Base-by-base conservation (phyloP, 2,329 filamentous ascomycete genomes). In the Colletotrichum sp. region DNA sequence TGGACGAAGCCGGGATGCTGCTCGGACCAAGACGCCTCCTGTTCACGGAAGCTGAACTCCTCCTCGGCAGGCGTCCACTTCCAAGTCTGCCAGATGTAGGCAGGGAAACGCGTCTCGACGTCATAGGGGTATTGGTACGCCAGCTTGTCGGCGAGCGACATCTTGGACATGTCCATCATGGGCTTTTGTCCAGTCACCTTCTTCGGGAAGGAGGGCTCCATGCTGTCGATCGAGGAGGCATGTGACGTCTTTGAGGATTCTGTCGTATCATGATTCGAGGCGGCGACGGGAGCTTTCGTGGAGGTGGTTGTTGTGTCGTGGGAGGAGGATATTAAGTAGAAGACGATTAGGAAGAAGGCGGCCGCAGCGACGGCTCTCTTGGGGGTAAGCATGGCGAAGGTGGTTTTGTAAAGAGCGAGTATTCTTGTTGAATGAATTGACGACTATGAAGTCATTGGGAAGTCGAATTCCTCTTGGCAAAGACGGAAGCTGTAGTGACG, bases 51-150 rank as follows among this genome's bases (percentile, higher is more conserved):
- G 24, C 89, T 86, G 83, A 99, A 99, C 77, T 95, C 90, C 67
- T 92, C 89, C 26, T 95, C 94, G 2, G 93, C 91, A 0, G 96
- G 96, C 1, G 92, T 95, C 81, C 92, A 93, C 85, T 98, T 98
- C 97, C 97, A 99, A 16, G 97, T 99, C 89, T 99, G 97, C 97
- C 97, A 99, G 82, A 99, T 98, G 88, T 98, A 99, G 72, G 96
- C 96, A 5, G 97, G 97, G 84, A 99, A 99, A 84, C 96, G 98
- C 80, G 89, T 86, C 82, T 96, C 92, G 77, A 96, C 90, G 81
- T 98, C 95, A 89, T 99, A 99, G 24, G 96, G 95, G 85, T 97
- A 99, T 80, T 98, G 95, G 87, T 98, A 98, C 68, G 93, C 93
- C 73, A 99, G 92, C 86, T 97, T 98, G 87, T 91, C 94, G 89